Base-by-base conservation (phyloP, 148 eudicot genomes). In the Cornus suecica region DNA sequence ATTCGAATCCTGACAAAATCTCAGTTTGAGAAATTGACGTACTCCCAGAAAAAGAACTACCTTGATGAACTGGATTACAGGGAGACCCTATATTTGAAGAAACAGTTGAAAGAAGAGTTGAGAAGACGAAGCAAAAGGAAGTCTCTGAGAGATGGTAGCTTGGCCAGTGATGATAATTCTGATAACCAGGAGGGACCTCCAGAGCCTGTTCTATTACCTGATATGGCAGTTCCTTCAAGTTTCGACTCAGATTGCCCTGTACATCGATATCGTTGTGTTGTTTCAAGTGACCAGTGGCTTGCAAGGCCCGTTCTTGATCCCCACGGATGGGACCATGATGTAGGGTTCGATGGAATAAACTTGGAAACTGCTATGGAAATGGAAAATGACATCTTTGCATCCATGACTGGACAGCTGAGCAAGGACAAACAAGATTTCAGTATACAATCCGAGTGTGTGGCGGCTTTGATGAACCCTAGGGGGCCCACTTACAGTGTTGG, bases 301-400 rank as follows among this genome's bases (percentile, higher is more conserved):
- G 91, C 92, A 66, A 88, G 98, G 68, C 99, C 99, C 0, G 98
- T 93, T 66, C 80, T 91, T 56, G 97, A 96, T 81, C 92, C 89
- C 6, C 89, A 90, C 31, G 98, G 98, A 73, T 96, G 99, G 99
- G 99, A 96, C 65, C 97, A 90, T 71, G 99, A 96, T 45, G 91
- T 96, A 68, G 93, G 99, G 27, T 90, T 93, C 74, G 99, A 96
- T 52, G 99, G 98, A 60, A 80, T 96, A 60, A 93, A 88, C 87
- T 75, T 96, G 28, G 98, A 96, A 81, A 82, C 83, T 26, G 71
- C 88, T 75, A 45, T 78, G 18, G 88, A 86, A 86, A n/a, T 88
- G 25, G 85, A 78, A 64, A 77, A 75, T 37, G 86, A 90, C 56
- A 48, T 90, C 20, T 70, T 82, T 10, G 84, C 88, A 37, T 83